A percentile compares a stretch with the other conserved stretches of the same genome.
These are phyloP conservation scores for Podospora bellae-mahoneyi DNA, from an alignment of 495 filamentous ascomycete species.

Conservation along the genomic window DNA sequence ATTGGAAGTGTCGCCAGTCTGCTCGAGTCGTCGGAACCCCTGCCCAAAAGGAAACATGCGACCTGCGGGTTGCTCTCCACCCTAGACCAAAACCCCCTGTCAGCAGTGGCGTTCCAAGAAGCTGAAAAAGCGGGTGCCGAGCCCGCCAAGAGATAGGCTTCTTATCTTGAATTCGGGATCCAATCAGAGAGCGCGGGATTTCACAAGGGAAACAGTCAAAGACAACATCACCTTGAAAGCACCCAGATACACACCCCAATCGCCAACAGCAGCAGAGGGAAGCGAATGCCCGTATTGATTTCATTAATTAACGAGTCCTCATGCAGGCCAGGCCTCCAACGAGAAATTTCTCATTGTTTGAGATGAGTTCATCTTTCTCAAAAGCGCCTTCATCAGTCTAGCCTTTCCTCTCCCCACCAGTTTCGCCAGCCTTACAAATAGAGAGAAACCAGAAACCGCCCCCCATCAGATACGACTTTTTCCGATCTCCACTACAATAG, in stretches of 20 bases:
- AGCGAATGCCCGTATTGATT: background rate
- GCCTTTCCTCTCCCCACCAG: background rate
- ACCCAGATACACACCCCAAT: background rate
- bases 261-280: background rate
- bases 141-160: constrained; percentile 31
- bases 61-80: background rate
- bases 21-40: background rate
- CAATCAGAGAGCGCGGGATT: constrained; percentile 28
- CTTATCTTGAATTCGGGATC: constrained; percentile 21
- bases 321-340: background rate
- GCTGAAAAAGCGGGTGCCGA: constrained; percentile 16
- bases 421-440: background rate
- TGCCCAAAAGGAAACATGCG: background rate
- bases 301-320: background rate
- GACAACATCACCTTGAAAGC: background rate
- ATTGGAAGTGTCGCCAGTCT: background rate
- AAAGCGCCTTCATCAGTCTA: background rate
- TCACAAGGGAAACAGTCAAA: constrained; percentile 26
- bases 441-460: background rate
- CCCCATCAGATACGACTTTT: constrained; percentile 10
- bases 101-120: constrained; percentile 8
- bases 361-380: background rate
- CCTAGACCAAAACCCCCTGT: background rate
- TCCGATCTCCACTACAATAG: constrained; percentile 7
- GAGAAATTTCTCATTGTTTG: background rate